phyloP scores from a whole-genome alignment of 1,139 yeast genomes.

The Pichiaceae sp. region DNA sequence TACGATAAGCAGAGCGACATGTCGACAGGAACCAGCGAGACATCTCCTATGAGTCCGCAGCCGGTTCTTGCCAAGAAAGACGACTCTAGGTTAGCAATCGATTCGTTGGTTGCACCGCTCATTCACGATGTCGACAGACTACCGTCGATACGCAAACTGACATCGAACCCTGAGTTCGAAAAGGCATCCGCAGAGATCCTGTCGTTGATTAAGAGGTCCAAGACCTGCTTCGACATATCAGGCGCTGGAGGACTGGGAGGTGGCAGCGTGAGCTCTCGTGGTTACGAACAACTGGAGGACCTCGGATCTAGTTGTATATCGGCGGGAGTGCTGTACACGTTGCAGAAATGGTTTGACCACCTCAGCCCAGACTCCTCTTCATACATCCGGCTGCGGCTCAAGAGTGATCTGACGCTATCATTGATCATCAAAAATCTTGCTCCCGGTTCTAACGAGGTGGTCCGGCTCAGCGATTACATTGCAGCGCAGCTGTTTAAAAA shows the following conservation, averaged over 20 bases:
- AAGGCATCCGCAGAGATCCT: slow-evolving; percentile 23
- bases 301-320: slow-evolving; percentile 51
- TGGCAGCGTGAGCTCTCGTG: slow-evolving; percentile 3
- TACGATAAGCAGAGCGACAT: not conserved
- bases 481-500: slow-evolving; percentile 47
- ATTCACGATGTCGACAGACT: slow-evolving; percentile 13
- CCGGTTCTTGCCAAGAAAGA: not conserved
- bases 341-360: slow-evolving; percentile 47
- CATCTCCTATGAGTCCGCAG: not conserved
- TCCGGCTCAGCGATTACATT: slow-evolving; percentile 34
- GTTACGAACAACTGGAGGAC: slow-evolving; percentile 38
- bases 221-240: slow-evolving; percentile 52
- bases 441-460: slow-evolving; percentile 30
- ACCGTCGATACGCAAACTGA: slow-evolving; percentile 17
- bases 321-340: slow-evolving; percentile 49
- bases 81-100: slow-evolving; percentile 22
- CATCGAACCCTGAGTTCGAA: slow-evolving; percentile 16
- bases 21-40: not conserved
- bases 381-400: slow-evolving; percentile 47
- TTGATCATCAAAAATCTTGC: slow-evolving; percentile 44
- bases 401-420: slow-evolving; percentile 35
- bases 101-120: slow-evolving; percentile 21
- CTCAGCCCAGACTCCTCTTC: slow-evolving; percentile 40
- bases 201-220: slow-evolving; percentile 49
- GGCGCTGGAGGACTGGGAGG: slow-evolving; percentile 6